Base-by-base conservation (phyloP, 129 eudicot genomes). In the Escallonia herrerae region DNA sequence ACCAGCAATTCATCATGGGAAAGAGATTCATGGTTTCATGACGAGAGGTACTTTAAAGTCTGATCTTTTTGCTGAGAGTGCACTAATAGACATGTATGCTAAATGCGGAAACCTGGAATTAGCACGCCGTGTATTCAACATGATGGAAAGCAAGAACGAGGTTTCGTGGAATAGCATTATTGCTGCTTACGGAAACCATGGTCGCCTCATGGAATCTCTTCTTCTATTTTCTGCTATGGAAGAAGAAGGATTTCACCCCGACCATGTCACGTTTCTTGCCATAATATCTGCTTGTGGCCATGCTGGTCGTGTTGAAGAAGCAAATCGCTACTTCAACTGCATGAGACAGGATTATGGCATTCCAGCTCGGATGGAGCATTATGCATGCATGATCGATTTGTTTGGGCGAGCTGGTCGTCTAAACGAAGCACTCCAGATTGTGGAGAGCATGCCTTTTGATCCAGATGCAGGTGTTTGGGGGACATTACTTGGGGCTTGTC, bases 381-480 rank as follows among this genome's bases (percentile, higher is more conserved):
- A 82, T 66, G 74, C 95, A 0, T 84, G 96, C 43, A 78, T 87
- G 56, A 82, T 87, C 12, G 97, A 91, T 75, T 54, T 83, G 61
- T 83, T 72, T 45, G 88, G 86, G 5, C 90, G 97, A 14, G 97
- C 96, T 8, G 96, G 95, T 60, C 75, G 84, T 41, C 15, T 91
- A 40, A 62, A 45, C 48, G 82, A 87, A 64, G 97, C 95, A 7
- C 60, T 50, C 40, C 79, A 79, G 11, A 66, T 81, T 15, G 79
- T 83, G 8, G 70, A 69, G 63, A 63, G 60, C 22, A 87, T 87
- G 96, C 97, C 95, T 9, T 83, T 80, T 65, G 67, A 70, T 2
- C 93, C 97, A 0, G 97, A 87, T 65, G 90, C 84, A 1, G 90
- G 90, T 46, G 74, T 81, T 49, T 91, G 97, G 97, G 97, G 97